These are phyloP conservation scores for Eruca vesicaria DNA, from an alignment of 441 rosid species.

Conservation along the genomic window DNA sequence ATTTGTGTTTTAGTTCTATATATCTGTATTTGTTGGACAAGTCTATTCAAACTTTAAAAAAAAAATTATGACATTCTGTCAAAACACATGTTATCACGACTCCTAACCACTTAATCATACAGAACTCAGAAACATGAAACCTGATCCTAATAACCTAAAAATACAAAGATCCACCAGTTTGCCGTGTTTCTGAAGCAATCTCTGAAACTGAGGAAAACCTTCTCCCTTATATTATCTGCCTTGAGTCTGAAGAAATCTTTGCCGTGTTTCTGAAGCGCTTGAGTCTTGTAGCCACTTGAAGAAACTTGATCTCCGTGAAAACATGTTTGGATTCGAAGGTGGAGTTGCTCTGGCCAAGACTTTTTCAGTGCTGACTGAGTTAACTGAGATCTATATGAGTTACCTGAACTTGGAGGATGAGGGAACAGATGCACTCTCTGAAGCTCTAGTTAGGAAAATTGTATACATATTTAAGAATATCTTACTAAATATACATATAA, in stretches of 20 bases:
- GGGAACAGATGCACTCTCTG: conserved; percentile 51
- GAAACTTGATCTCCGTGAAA: conserved; percentile 70
- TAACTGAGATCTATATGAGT: conserved; percentile 55
- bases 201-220: conserved; percentile 30
- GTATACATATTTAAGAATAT: too few species aligned
- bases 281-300: conserved; percentile 42
- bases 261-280: conserved; percentile 58
- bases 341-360: conserved; percentile 54
- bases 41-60: too few species aligned
- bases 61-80: too few species aligned
- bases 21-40: too few species aligned
- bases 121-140: conserved; percentile 25
- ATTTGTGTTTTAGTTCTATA: too few species aligned
- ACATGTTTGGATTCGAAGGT: conserved; percentile 71
- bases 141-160: conserved; percentile 22
- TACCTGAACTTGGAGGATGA: conserved; percentile 64
- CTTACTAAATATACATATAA: too few species aligned
- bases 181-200: conserved; percentile 26
- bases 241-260: too few species aligned
- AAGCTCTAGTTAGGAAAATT: conserved; percentile 46
- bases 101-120: conserved; percentile 24
- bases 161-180: conserved; percentile 14
- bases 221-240: too few species aligned
- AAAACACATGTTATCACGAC: too few species aligned
- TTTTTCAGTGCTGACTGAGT: conserved; percentile 35